Evolutionary conservation across 129 eudicot species (phyloP).

Genomic region (Pseudognaphalium luteoalbum): DNA sequence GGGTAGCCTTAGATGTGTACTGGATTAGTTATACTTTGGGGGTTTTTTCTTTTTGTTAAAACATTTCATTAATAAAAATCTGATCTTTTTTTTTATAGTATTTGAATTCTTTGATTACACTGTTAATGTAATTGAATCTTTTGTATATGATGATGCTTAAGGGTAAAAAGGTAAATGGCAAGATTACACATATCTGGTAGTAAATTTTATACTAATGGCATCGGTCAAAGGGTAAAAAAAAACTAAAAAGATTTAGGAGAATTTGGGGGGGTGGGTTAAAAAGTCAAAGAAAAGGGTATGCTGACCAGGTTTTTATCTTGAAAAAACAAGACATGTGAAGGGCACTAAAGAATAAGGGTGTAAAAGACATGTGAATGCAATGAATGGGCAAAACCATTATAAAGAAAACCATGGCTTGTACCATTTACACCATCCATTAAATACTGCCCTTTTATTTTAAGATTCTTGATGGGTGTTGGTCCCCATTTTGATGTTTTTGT

Average conservation of each 20-base stretch:
- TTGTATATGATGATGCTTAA: slow-evolving; percentile 1
- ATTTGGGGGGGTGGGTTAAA: slow-evolving; percentile 15
- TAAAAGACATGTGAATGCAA: slow-evolving; percentile 41
- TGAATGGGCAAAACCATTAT: slow-evolving; percentile 43
- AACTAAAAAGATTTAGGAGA: slow-evolving; percentile 23
- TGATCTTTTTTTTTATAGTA: neutral
- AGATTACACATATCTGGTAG: too few species aligned
- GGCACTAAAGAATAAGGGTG: slow-evolving; percentile 43
- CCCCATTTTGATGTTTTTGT: slow-evolving; percentile 36
- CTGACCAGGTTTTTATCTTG: slow-evolving; percentile 31
- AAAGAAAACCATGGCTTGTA: slow-evolving; percentile 42
- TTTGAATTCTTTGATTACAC: neutral
- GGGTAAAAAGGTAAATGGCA: slow-evolving; percentile 10
- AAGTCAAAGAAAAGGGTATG: slow-evolving; percentile 33
- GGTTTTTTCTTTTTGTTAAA: slow-evolving; percentile 39
- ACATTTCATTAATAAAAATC: slow-evolving; percentile 55
- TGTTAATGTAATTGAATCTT: slow-evolving; percentile 7
- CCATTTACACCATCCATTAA: slow-evolving; percentile 41
- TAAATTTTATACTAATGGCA: neutral
- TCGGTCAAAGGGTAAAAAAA: slow-evolving; percentile 25
- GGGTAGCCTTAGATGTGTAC: slow-evolving; percentile 42
- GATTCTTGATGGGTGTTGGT: slow-evolving; percentile 43
- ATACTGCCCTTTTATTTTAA: slow-evolving; percentile 35
- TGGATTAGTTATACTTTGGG: slow-evolving; percentile 49
- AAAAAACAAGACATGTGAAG: slow-evolving; percentile 45